Conservation (phyloP, 306 rosid genomes). For the Adenanthera pavonina region DNA sequence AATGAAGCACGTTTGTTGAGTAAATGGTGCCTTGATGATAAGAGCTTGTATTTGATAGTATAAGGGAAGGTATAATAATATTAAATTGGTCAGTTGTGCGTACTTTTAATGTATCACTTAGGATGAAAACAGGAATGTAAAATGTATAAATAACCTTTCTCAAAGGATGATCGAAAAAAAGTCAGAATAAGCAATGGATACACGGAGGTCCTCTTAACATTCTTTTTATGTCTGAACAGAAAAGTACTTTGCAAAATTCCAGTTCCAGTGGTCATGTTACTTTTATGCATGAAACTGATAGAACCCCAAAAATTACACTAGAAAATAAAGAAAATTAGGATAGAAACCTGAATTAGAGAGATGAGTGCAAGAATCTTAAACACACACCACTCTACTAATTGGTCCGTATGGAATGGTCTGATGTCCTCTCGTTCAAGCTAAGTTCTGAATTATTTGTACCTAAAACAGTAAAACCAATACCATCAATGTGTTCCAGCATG, state of each 20-base stretch:
- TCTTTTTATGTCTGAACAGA: constrained; percentile 11
- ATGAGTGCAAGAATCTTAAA: background rate
- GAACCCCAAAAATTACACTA: background rate
- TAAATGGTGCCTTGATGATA: constrained; percentile 25
- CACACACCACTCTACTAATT: background rate
- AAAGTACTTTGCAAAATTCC: background rate
- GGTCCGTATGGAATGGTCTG: background rate
- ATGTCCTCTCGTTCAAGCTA: background rate
- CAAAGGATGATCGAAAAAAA: constrained; percentile 1
- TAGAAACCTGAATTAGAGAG: background rate
- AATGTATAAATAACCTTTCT: constrained; percentile 20
- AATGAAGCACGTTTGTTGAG: constrained; percentile 18
- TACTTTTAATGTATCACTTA: constrained; percentile 24
- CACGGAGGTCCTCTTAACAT: constrained; percentile 26
- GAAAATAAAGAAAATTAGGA: background rate
- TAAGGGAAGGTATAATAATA: constrained; percentile 4
- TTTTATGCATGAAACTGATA: background rate
- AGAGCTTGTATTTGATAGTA: constrained; percentile 27
- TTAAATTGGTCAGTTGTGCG: constrained; percentile 22
- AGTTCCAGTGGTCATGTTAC: constrained; percentile 9
- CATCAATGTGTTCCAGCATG: background rate
- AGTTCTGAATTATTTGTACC: background rate
- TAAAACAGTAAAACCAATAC: background rate
- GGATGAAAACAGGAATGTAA: constrained; percentile 9
- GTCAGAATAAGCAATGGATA: constrained; percentile 8